Conservation (phyloP, 1,139 yeast species). For the Suhomyces choctaworum region DNA sequence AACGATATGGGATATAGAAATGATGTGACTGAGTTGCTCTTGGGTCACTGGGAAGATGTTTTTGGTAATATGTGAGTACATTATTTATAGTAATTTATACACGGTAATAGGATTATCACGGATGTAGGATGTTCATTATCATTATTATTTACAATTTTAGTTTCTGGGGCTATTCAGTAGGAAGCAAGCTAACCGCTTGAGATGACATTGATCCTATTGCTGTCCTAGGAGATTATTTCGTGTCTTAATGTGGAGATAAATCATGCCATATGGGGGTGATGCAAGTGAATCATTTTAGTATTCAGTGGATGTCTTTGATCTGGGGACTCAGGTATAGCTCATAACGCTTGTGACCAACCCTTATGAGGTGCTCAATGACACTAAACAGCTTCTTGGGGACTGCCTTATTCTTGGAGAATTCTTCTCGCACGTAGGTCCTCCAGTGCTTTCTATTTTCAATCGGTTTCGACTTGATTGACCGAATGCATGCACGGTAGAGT, state of each 20-base stretch:
- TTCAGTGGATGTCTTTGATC: constrained; percentile 67
- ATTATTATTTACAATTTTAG: too few relatives aligned
- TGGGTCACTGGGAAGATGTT: constrained; percentile 52
- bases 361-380: constrained; percentile 80
- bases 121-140: too few relatives aligned
- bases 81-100: too few relatives aligned
- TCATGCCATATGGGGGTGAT: too few relatives aligned
- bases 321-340: constrained; percentile 72
- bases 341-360: constrained; percentile 71
- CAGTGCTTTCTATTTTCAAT: constrained; percentile 43
- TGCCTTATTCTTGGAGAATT: constrained; percentile 60
- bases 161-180: too few relatives aligned
- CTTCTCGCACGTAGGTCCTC: constrained; percentile 49
- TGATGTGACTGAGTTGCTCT: constrained; percentile 73
- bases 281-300: too few relatives aligned
- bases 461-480: constrained; percentile 61
- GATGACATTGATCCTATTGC: too few relatives aligned
- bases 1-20: constrained; percentile 83
- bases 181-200: too few relatives aligned
- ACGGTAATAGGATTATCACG: too few relatives aligned
- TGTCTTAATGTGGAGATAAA: too few relatives aligned
- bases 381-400: constrained; percentile 79
- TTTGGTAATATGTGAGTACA: too few relatives aligned
- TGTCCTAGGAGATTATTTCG: too few relatives aligned
- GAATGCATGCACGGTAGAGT: constrained; percentile 58